These are phyloP conservation scores for Hemileia vastatrix DNA, from an alignment of 1,284 basidiomycete genomes.

Conservation along the genomic window DNA sequence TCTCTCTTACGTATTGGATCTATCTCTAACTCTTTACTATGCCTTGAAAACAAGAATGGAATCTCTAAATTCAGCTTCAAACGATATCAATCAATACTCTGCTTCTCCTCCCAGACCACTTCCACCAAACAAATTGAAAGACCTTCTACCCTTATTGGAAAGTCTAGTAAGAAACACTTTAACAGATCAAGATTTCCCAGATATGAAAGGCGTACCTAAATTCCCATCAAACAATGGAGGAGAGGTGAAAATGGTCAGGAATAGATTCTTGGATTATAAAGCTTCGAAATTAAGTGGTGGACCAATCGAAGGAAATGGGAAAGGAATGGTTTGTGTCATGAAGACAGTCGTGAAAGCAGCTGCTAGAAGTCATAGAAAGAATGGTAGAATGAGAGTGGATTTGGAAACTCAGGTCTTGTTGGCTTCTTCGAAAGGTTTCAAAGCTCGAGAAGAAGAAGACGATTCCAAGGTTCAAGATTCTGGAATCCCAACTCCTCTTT, in stretches of 20 bases:
- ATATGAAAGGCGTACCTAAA: no score
- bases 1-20: no score
- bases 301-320: neutral
- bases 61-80: no score
- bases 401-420: neutral
- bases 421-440: neutral
- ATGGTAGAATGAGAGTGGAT: neutral
- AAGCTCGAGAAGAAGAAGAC: neutral
- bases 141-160: no score
- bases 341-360: neutral
- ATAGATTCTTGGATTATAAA: neutral
- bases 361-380: neutral
- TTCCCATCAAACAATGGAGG: neutral
- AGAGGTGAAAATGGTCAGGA: neutral
- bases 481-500: constrained; percentile 28
- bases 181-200: no score
- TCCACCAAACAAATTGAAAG: no score
- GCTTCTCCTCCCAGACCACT: no score
- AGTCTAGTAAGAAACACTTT: no score
- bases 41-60: no score
- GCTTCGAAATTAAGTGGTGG: neutral
- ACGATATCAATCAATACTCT: no score
- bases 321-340: neutral
- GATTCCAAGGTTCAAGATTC: neutral
- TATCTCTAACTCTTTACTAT: no score